Evolutionary conservation across 176 grass and related monocot species (phyloP), one percentile per base, ranked within the genome.

Genomic region (Urochloa ruziziensis): DNA sequence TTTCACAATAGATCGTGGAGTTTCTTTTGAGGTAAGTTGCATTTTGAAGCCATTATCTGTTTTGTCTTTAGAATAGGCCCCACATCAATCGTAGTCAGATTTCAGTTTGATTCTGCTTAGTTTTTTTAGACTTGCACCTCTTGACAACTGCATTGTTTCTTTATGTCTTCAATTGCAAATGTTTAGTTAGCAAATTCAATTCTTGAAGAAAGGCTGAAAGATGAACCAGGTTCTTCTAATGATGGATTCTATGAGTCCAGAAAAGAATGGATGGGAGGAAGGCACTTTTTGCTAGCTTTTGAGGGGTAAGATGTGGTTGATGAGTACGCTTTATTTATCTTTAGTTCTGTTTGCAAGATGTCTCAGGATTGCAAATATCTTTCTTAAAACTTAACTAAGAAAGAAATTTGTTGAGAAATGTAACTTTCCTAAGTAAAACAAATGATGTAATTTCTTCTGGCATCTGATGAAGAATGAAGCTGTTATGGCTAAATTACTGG

Each of bases 211-310:
- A 89, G 87, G 85, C 78, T 90, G 60, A 93, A 84, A 75, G 89
- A 92, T 81, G 84, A 87, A 66, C 18, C 78, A 69, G 62, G 75
- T 70, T 91, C 80, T 75, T 85, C 67, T 72, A 90, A 51, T 82
- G 87, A 90, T 78, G 96, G 96, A 78, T 98, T 98, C 75, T 98
- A 98, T 7, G 96, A 98, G 80, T 98, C 93, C 62, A 91, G 67
- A 83, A 93, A 93, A 82, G 96, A 98, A 84, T 98, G 96, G 92
- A 86, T 93, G 96, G 96, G 96, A 7, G 91, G 86, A 83, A 87
- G 91, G n/a, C 96, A 98, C 67, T 92, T 88, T 62, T 86, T 95
- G 46, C 84, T 98, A 73, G 92, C 96, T 70, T 88, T 91, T 80
- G 92, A 98, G 86, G 85, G 92, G 94, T 97, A 94, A 67, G 80